phyloP scores from a whole-genome alignment of 768 basidiomycete genomes.

The Mycena amicta region DNA sequence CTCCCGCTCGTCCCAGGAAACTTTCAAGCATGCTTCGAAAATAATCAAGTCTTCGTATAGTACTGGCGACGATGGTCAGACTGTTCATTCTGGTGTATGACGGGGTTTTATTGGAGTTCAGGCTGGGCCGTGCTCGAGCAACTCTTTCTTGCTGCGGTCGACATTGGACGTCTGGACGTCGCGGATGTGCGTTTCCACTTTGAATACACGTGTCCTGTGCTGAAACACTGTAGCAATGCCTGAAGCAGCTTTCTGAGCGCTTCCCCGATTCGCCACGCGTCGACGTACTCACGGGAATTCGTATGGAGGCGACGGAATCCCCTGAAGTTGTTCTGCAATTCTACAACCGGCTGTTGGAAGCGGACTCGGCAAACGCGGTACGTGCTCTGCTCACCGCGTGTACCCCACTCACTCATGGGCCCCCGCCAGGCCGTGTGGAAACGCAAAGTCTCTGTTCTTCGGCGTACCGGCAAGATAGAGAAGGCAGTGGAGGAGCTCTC shows the following conservation, averaged over 20 bases:
- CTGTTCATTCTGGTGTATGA: not conserved
- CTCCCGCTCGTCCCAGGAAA: slow-evolving; percentile 58
- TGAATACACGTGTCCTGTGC: not conserved
- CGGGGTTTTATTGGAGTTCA: slow-evolving; percentile 29
- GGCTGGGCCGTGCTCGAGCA: slow-evolving; percentile 86
- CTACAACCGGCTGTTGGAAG: slow-evolving; percentile 65
- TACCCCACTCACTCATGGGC: not conserved
- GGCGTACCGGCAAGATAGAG: slow-evolving; percentile 62
- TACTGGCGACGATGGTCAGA: slow-evolving; percentile 60
- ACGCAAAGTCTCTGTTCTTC: slow-evolving; percentile 74
- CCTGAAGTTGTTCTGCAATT: slow-evolving; percentile 59
- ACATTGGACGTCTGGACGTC: slow-evolving; percentile 69
- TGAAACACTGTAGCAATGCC: slow-evolving; percentile 52
- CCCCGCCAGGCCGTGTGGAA: slow-evolving; percentile 68
- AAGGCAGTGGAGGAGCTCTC: slow-evolving; percentile 72
- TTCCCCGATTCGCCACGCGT: slow-evolving; percentile 84
- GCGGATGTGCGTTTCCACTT: slow-evolving; percentile 61
- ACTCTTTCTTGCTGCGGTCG: slow-evolving; percentile 74
- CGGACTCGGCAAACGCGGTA: slow-evolving; percentile 73
- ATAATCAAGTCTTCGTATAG: slow-evolving; percentile 51
- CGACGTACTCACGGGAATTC: slow-evolving; percentile 74
- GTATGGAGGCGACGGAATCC: slow-evolving; percentile 69
- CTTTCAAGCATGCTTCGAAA: slow-evolving; percentile 53
- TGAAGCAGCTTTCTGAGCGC: slow-evolving; percentile 59
- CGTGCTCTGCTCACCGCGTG: slow-evolving; percentile 29